Evolutionary conservation across 2,329 filamentous ascomycete species (phyloP).

Genomic region (Pseudocercospora pini-densiflorae): DNA sequence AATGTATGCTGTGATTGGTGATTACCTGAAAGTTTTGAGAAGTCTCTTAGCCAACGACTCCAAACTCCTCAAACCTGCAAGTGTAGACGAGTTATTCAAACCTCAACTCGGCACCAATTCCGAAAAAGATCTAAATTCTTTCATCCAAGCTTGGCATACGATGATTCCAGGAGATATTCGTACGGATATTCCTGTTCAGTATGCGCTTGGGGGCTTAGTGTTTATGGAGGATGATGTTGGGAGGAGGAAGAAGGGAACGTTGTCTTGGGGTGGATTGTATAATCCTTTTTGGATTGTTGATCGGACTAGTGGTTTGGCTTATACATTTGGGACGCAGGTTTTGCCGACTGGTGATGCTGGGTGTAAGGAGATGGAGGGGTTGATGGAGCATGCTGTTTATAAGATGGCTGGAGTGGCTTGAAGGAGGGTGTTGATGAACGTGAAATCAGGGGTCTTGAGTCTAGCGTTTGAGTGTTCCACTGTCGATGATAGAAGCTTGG

Average conservation of each 20-base stretch:
- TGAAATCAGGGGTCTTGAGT: background rate
- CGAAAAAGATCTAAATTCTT: slow-evolving; percentile 34
- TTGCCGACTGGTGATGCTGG: slow-evolving; percentile 48
- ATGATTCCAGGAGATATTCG: slow-evolving; percentile 43
- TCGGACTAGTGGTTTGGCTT: slow-evolving; percentile 46
- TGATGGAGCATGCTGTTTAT: slow-evolving; percentile 50
- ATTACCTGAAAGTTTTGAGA: slow-evolving; percentile 52
- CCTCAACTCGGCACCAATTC: slow-evolving; percentile 47
- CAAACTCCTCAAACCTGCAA: slow-evolving; percentile 50
- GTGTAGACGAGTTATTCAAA: slow-evolving; percentile 52
- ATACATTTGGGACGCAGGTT: slow-evolving; percentile 50
- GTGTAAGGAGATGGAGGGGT: slow-evolving; percentile 41
- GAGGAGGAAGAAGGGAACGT: slow-evolving; percentile 45
- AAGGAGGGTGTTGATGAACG: background rate
- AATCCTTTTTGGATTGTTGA: slow-evolving; percentile 55
- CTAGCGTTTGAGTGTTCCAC: too few relatives aligned
- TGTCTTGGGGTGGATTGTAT: slow-evolving; percentile 53
- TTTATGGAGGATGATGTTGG: slow-evolving; percentile 44
- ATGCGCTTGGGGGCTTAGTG: slow-evolving; percentile 51
- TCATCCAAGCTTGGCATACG: slow-evolving; percentile 36
- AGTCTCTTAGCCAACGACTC: slow-evolving; percentile 57
- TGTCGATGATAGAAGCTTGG: too few relatives aligned
- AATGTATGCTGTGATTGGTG: slow-evolving; percentile 38
- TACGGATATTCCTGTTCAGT: slow-evolving; percentile 37
- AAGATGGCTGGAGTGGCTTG: slow-evolving; percentile 52